These are phyloP conservation scores for Salicornia ramosissima DNA, from an alignment of 148 eudicot species.

Conservation along the genomic window DNA sequence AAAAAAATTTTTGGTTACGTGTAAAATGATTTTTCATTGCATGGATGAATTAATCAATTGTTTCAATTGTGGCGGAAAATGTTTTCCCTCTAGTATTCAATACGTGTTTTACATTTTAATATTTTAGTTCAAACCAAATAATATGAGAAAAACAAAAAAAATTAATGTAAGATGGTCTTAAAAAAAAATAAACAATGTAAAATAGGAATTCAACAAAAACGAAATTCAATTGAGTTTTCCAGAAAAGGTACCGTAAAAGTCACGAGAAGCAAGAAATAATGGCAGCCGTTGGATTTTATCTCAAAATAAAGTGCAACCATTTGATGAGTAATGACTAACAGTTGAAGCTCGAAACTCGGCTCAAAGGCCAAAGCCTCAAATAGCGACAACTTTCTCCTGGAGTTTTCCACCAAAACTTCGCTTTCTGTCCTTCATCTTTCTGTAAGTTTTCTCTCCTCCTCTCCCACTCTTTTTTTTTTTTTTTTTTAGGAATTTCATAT, in stretches of 20 bases:
- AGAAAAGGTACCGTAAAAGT: neutral
- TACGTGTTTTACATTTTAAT: too few relatives aligned
- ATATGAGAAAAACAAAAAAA: too few relatives aligned
- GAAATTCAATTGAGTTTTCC: too few relatives aligned
- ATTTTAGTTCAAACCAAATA: too few relatives aligned
- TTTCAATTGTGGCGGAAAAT: too few relatives aligned
- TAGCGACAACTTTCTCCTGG: neutral
- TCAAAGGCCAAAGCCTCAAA: neutral
- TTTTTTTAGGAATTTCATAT: neutral
- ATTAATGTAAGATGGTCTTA: too few relatives aligned
- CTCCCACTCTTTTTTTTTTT: neutral
- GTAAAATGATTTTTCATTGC: too few relatives aligned
- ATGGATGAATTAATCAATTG: too few relatives aligned
- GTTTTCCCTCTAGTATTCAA: too few relatives aligned
- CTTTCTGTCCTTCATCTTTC: neutral
- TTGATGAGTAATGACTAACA: slow-evolving; percentile 14
- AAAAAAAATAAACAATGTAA: neutral
- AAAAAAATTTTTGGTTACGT: too few relatives aligned
- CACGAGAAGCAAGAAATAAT: neutral
- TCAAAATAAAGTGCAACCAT: neutral
- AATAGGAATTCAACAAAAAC: too few relatives aligned
- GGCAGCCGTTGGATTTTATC: neutral
- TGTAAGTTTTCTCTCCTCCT: neutral
- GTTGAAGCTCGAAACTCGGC: slow-evolving; percentile 2
- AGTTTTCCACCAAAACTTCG: neutral